Conservation (phyloP, 495 filamentous ascomycete species). For the Lasiosphaeris hirsuta region DNA sequence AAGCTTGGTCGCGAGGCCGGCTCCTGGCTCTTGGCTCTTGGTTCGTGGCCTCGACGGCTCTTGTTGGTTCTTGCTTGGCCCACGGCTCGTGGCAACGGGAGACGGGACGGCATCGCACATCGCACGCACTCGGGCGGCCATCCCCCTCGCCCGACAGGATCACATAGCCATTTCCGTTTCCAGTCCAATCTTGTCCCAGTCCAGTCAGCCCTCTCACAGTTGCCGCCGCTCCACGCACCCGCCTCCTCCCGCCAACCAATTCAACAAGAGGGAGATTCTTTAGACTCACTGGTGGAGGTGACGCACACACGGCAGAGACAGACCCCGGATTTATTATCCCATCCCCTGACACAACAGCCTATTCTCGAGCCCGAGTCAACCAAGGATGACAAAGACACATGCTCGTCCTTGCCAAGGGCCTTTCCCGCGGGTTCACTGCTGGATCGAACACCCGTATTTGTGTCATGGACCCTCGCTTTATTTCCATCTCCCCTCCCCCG, state of each 20-base stretch:
- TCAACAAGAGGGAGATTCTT: background rate
- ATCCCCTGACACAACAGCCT: slow-evolving; percentile 11
- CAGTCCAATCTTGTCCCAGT: background rate
- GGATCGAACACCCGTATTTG: too few relatives aligned
- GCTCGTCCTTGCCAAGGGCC: too few relatives aligned
- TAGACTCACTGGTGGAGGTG: background rate
- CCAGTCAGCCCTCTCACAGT: background rate
- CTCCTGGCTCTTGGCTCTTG: background rate
- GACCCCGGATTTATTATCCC: slow-evolving; percentile 13
- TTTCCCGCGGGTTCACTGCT: too few relatives aligned
- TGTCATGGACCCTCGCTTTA: too few relatives aligned
- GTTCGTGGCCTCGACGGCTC: background rate
- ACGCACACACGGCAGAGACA: slow-evolving; percentile 12
- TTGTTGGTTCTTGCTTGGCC: slow-evolving; percentile 3
- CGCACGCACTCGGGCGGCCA: background rate
- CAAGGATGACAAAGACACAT: slow-evolving; percentile 7
- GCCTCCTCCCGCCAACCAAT: slow-evolving; percentile 2
- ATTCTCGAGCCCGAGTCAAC: slow-evolving; percentile 4
- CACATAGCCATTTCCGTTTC: slow-evolving; percentile 12
- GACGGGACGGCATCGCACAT: slow-evolving; percentile 18
- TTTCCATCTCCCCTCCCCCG: too few relatives aligned
- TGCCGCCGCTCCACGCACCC: slow-evolving; percentile 9
- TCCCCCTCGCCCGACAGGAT: slow-evolving; percentile 8
- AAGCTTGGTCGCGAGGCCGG: background rate
- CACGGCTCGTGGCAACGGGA: slow-evolving; percentile 6